These are phyloP conservation scores for Xylaria sp. DNA, from an alignment of 2,329 filamentous ascomycete species.

Conservation along the genomic window DNA sequence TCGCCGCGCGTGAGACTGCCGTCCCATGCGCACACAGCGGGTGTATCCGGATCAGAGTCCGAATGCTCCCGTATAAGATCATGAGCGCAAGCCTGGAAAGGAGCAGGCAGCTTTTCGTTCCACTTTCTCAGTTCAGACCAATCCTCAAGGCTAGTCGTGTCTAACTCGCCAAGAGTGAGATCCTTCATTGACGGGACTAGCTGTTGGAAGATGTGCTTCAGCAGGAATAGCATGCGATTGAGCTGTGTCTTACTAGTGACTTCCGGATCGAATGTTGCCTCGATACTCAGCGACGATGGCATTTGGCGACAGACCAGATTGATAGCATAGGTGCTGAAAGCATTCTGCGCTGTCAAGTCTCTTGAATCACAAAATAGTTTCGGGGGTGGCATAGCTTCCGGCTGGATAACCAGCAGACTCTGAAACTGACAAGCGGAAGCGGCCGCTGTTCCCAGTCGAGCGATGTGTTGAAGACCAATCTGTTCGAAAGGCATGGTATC, in stretches of 20 bases:
- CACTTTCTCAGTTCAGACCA: conserved; percentile 14
- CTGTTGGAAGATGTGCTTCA: conserved; percentile 26
- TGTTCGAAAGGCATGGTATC: conserved; percentile 25
- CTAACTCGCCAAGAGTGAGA: conserved; percentile 9
- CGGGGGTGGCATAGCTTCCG: neutral
- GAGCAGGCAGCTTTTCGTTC: conserved; percentile 5
- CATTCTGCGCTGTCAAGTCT: conserved; percentile 13
- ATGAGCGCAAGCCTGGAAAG: conserved; percentile 8
- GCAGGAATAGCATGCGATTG: conserved; percentile 14
- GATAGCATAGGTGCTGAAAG: conserved; percentile 30
- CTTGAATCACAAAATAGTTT: neutral
- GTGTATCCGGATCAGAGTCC: conserved; percentile 10
- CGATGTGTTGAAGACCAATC: conserved; percentile 22
- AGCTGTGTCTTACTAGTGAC: conserved; percentile 16
- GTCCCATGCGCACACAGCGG: conserved; percentile 37
- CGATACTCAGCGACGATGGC: neutral
- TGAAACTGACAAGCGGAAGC: conserved; percentile 18
- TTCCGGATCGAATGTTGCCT: conserved; percentile 28
- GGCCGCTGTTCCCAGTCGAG: conserved; percentile 5
- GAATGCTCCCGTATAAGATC: conserved; percentile 27
- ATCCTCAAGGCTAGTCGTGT: conserved; percentile 18
- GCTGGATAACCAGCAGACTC: conserved; percentile 26
- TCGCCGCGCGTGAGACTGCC: conserved; percentile 40
- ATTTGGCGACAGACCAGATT: conserved; percentile 16
- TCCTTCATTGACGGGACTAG: conserved; percentile 3